A percentile compares a stretch with the other conserved stretches of the same genome.
These are phyloP conservation scores for Lasiosphaeriaceae sp. DNA, from an alignment of 495 filamentous ascomycete species.

Conservation along the genomic window DNA sequence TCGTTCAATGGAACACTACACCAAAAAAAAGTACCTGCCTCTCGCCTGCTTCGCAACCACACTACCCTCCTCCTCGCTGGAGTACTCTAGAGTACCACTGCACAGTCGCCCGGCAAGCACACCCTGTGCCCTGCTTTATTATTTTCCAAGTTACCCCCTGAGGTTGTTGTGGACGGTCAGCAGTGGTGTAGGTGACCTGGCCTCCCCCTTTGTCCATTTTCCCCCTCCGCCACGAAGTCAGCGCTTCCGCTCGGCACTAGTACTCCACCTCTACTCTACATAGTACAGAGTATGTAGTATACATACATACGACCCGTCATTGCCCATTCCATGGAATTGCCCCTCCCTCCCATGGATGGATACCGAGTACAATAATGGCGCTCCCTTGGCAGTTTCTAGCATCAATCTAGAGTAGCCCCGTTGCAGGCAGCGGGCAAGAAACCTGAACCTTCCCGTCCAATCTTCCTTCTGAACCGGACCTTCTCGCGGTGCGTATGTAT, in stretches of 20 bases:
- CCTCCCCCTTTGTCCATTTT: constrained; percentile 6
- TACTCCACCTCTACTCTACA: no score
- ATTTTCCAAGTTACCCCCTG: no score
- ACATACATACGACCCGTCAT: constrained; percentile 4
- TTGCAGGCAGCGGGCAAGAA: constrained; percentile 11
- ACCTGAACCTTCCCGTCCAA: constrained; percentile 18
- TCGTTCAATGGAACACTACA: no score
- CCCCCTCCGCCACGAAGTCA: not conserved
- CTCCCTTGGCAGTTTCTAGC: constrained; percentile 15
- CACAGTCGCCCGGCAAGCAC: no score
- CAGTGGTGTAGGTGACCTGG: not conserved
- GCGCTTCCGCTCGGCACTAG: no score
- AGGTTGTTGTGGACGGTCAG: no score
- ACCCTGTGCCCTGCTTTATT: no score
- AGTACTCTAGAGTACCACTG: no score
- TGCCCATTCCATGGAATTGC: not conserved
- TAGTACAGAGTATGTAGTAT: not conserved
- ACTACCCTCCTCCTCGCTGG: no score
- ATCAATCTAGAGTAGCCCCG: constrained; percentile 13
- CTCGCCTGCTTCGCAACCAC: no score
- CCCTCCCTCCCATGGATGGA: not conserved
- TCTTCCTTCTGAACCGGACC: constrained; percentile 17
- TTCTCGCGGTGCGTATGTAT: not conserved
- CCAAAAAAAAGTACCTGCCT: no score
- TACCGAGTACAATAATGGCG: constrained; percentile 10